A percentile compares a stretch with the other conserved stretches of the same genome.
Conservation (phyloP, 768 basidiomycete species). For the Dioszegia aurantiaca region DNA sequence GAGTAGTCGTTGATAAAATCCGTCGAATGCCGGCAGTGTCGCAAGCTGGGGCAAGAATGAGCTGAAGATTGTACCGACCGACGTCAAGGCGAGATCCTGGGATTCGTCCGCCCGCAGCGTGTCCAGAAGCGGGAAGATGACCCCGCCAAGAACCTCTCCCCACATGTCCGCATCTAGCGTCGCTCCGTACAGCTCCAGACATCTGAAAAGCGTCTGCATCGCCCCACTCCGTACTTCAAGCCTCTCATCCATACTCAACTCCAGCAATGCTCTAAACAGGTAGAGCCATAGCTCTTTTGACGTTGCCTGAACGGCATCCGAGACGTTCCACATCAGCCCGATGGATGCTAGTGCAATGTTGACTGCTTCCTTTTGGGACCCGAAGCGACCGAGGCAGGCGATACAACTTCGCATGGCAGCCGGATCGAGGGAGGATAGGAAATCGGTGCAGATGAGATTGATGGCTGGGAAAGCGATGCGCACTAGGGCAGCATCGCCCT, state of each 20-base stretch:
- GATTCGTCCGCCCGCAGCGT: conserved; percentile 70
- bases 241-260: conserved; percentile 74
- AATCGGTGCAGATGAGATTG: conserved; percentile 84
- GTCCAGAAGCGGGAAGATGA: conserved; percentile 75
- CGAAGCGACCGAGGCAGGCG: conserved; percentile 83
- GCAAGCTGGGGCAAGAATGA: conserved; percentile 78
- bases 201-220: conserved; percentile 90
- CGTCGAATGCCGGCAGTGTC: conserved; percentile 65
- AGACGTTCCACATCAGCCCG: conserved; percentile 90
- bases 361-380: conserved; percentile 79
- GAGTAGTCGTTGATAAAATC: conserved; percentile 74
- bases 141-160: conserved; percentile 86
- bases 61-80: conserved; percentile 76
- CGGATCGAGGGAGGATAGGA: conserved; percentile 73
- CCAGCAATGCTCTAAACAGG: conserved; percentile 75
- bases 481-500: conserved; percentile 69
- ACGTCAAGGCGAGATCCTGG: conserved; percentile 77
- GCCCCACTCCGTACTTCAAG: conserved; percentile 89
- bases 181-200: conserved; percentile 87
- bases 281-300: conserved; percentile 93
- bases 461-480: conserved; percentile 92
- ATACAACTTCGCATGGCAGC: conserved; percentile 84
- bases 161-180: conserved; percentile 78
- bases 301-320: conserved; percentile 84
- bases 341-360: conserved; percentile 95